Percentiles rank a stretch among this genome's conserved stretches.
These are phyloP conservation scores for Thelephora aurantiotincta DNA, from an alignment of 768 basidiomycete genomes.

Conservation along the genomic window DNA sequence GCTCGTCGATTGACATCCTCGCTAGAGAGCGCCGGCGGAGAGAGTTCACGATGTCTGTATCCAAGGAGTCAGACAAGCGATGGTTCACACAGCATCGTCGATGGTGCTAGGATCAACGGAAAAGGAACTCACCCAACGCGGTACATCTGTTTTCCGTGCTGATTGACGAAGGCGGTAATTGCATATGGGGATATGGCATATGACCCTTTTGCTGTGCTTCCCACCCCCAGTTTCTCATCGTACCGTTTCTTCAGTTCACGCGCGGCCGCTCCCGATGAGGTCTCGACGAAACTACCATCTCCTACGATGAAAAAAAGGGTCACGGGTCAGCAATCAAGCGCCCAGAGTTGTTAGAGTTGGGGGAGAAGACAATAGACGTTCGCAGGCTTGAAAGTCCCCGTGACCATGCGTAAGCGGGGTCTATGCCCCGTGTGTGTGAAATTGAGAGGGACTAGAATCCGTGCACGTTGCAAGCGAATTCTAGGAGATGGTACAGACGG, in stretches of 20 bases:
- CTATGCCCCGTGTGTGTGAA: too few species aligned
- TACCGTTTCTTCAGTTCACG: constrained; percentile 65
- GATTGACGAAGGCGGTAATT: constrained; percentile 72
- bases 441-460: too few species aligned
- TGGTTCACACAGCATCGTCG: too few species aligned
- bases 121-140: constrained; percentile 52
- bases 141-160: constrained; percentile 65
- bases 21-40: constrained; percentile 41
- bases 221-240: constrained; percentile 56
- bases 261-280: constrained; percentile 61
- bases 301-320: constrained; percentile 21
- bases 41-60: constrained; percentile 41
- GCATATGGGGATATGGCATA: constrained; percentile 75
- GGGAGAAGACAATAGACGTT: too few species aligned
- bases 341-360: too few species aligned
- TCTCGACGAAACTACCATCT: constrained; percentile 70
- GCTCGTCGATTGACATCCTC: constrained; percentile 33
- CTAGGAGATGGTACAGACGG: too few species aligned
- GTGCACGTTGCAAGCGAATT: too few species aligned
- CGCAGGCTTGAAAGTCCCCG: too few species aligned
- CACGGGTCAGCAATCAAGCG: too few species aligned
- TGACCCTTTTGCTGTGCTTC: constrained; percentile 54
- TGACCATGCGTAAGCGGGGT: too few species aligned
- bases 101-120: not conserved
- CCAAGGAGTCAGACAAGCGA: constrained; percentile 1